These are phyloP conservation scores for Aspergillus awamori DNA, from an alignment of 2,329 filamentous ascomycete species.

Conservation along the genomic window DNA sequence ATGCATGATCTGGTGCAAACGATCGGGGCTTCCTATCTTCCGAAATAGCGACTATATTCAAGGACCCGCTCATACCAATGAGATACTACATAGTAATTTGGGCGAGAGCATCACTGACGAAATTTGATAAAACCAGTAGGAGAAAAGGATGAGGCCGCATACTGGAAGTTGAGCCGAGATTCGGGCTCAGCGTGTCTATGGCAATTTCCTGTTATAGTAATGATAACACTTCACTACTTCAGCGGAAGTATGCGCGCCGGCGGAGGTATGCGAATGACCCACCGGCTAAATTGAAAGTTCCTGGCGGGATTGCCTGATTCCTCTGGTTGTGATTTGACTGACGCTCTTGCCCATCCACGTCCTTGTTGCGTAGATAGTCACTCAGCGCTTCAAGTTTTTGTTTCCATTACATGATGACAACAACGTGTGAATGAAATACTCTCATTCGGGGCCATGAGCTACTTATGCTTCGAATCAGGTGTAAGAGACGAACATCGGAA, in stretches of 20 bases:
- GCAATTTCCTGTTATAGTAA: background rate
- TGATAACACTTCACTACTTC: background rate
- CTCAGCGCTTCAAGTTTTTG: background rate
- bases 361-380: background rate
- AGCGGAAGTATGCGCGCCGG: background rate
- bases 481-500: background rate
- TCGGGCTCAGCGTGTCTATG: background rate
- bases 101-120: no score
- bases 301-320: background rate
- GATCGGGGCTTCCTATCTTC: no score
- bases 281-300: background rate
- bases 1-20: no score
- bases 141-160: no score
- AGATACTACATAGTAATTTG: no score
- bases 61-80: no score
- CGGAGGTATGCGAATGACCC: slow-evolving; percentile 5
- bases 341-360: background rate
- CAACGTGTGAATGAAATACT: background rate
- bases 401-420: background rate
- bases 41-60: no score
- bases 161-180: background rate
- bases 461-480: background rate
- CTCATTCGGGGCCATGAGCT: background rate
- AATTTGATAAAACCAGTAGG: no score
- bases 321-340: no score